Evolutionary conservation across 1,284 basidiomycete species (phyloP).

Genomic region (Chiua sp.): DNA sequence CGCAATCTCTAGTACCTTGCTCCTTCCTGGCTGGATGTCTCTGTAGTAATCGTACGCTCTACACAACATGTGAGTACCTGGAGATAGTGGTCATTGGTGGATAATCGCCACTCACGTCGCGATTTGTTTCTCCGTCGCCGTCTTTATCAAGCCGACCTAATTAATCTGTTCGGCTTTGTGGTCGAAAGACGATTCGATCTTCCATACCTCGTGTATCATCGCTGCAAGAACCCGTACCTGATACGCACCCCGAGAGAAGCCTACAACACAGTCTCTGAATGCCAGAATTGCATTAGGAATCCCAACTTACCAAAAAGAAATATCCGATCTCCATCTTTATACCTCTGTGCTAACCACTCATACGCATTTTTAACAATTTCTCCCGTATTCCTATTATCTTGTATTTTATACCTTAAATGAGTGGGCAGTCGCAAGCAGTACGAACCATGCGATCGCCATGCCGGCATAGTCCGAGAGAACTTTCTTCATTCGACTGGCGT

Average conservation of each 20-base stretch:
- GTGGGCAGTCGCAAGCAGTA: neutral
- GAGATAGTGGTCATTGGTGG: too few species aligned
- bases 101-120: conserved; percentile 24
- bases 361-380: conserved; percentile 42
- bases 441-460: conserved; percentile 33
- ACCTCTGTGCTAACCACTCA: conserved; percentile 45
- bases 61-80: neutral
- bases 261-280: too few species aligned
- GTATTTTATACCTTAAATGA: neutral
- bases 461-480: conserved; percentile 30
- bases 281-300: too few species aligned
- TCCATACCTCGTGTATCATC: conserved; percentile 45
- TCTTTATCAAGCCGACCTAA: conserved; percentile 31
- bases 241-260: conserved; percentile 53
- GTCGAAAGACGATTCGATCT: neutral
- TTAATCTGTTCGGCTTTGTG: neutral
- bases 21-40: conserved; percentile 18
- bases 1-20: conserved; percentile 23
- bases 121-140: conserved; percentile 32
- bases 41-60: conserved; percentile 48
- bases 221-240: conserved; percentile 48
- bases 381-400: conserved; percentile 26
- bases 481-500: conserved; percentile 22
- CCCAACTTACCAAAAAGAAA: conserved; percentile 44
- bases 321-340: conserved; percentile 45